Conservation (phyloP, 768 basidiomycete genomes). For the Boletus subparvulus region DNA sequence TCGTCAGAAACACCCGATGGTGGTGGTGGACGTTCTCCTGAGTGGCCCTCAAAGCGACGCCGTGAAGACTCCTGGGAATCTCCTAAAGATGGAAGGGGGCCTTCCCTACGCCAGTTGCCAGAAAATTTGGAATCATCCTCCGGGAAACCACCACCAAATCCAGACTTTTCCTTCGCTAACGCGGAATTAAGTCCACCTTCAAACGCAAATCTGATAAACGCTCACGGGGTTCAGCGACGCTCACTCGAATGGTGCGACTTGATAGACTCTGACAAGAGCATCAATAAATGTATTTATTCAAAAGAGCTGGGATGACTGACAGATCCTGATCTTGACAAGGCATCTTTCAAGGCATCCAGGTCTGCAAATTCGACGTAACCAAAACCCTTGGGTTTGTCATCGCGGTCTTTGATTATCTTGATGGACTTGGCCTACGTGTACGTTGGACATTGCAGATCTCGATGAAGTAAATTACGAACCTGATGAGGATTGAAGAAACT, state of each 20-base stretch:
- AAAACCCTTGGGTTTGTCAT: conserved; percentile 96
- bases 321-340: conserved; percentile 65
- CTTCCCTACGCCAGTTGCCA: conserved; percentile 82
- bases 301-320: conserved; percentile 44
- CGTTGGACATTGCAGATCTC: not conserved
- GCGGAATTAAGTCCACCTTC: conserved; percentile 10
- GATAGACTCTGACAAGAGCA: conserved; percentile 53
- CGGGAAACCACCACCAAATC: conserved; percentile 47
- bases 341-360: conserved; percentile 82
- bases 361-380: conserved; percentile 96
- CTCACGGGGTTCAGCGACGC: conserved; percentile 95
- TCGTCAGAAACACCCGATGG: conserved; percentile 57
- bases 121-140: conserved; percentile 84
- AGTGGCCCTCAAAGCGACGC: conserved; percentile 62
- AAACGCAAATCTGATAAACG: conserved; percentile 18
- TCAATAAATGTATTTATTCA: not conserved
- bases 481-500: conserved; percentile 71
- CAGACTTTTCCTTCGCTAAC: conserved; percentile 73
- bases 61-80: conserved; percentile 63
- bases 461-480: conserved; percentile 38
- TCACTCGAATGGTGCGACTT: conserved; percentile 82
- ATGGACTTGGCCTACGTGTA: conserved; percentile 66
- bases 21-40: conserved; percentile 43
- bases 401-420: conserved; percentile 91
- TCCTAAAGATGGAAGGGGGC: conserved; percentile 72